Evolutionary conservation across 768 basidiomycete species (phyloP).

Genomic region (Lactarius vividus): DNA sequence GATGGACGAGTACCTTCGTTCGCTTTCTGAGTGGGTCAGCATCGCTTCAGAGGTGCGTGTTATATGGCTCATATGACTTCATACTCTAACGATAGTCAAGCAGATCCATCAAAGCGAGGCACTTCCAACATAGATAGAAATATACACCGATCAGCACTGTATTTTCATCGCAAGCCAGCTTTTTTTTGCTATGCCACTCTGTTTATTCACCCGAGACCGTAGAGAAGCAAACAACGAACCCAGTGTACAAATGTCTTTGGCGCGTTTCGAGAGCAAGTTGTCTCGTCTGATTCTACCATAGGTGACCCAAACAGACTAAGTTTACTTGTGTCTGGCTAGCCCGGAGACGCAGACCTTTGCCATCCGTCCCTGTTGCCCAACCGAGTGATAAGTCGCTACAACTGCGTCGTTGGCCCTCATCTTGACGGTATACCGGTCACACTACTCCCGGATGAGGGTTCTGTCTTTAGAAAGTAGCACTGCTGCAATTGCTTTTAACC

Average conservation of each 20-base stretch:
- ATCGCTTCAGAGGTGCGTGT: constrained; percentile 58
- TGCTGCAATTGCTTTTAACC: constrained; percentile 74
- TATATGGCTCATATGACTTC: too few species aligned
- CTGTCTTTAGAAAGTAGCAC: constrained; percentile 29
- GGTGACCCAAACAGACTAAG: neutral
- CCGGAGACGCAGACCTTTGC: neutral
- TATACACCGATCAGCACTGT: too few species aligned
- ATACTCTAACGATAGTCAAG: neutral
- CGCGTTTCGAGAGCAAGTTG: neutral
- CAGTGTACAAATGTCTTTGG: neutral
- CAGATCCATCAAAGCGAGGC: constrained; percentile 15
- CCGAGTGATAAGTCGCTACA: neutral
- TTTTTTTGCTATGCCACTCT: neutral
- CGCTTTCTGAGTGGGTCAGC: constrained; percentile 68
- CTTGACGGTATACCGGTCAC: neutral
- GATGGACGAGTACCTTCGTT: constrained; percentile 67
- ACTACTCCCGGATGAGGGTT: neutral
- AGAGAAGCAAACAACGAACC: neutral
- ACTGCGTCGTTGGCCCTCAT: neutral
- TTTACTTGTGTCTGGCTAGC: neutral
- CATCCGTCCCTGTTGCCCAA: neutral
- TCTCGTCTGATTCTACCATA: neutral
- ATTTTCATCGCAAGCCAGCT: neutral
- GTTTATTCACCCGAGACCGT: neutral
- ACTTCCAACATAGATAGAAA: neutral